Evolutionary conservation across 2,329 filamentous ascomycete species (phyloP).

Genomic region (Epichloe hybrida): DNA sequence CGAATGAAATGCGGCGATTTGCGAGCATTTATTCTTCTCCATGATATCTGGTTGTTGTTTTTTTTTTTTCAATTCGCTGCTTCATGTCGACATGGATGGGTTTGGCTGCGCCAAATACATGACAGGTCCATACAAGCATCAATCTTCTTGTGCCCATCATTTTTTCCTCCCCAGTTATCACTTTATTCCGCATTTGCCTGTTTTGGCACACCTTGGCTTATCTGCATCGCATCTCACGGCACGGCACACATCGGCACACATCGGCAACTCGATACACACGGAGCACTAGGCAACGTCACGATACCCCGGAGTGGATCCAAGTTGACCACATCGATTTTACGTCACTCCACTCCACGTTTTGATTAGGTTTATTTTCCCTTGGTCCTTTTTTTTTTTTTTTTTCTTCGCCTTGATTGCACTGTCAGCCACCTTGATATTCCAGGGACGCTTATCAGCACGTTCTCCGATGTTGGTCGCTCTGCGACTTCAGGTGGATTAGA

Average conservation of each 20-base stretch:
- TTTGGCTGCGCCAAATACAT: conserved; percentile 3
- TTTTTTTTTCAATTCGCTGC: not conserved
- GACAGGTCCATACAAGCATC: not conserved
- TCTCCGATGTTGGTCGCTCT: not conserved
- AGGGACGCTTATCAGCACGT: not conserved
- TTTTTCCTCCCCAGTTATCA: not conserved
- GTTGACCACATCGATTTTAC: conserved; percentile 17
- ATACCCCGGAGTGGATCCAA: conserved; percentile 28
- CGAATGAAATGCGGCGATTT: conserved; percentile 1
- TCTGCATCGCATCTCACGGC: conserved; percentile 2
- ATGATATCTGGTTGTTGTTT: no score
- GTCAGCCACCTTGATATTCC: not conserved
- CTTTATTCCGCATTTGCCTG: conserved; percentile 2
- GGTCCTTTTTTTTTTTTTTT: not conserved
- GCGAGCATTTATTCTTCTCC: not conserved
- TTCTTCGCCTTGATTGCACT: not conserved
- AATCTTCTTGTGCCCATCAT: not conserved
- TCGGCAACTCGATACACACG: conserved; percentile 16
- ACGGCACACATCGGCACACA: conserved; percentile 12
- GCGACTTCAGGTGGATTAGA: not conserved
- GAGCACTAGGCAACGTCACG: conserved; percentile 21
- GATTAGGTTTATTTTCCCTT: not conserved
- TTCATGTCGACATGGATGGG: conserved; percentile 3
- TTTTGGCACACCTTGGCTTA: conserved; percentile 1
- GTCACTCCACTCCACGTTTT: conserved; percentile 23